Percentiles rank a stretch among this genome's conserved stretches.
Conservation (phyloP, 2,329 filamentous ascomycete species). For the Penicillium sp. region DNA sequence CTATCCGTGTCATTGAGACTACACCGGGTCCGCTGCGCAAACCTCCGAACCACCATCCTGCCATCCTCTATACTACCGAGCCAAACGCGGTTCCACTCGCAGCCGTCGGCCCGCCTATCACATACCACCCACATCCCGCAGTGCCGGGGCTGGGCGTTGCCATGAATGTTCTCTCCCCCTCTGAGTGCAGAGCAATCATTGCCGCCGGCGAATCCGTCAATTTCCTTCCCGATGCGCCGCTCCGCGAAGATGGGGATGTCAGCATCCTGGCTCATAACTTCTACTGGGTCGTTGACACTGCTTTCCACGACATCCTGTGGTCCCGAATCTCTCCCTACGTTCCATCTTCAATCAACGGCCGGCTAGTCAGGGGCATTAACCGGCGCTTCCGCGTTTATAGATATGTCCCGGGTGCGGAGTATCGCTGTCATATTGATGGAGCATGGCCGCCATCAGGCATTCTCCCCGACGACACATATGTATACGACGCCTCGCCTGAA, state of each 20-base stretch:
- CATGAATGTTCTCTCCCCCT: conserved; percentile 61
- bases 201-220: conserved; percentile 66
- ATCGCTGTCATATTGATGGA: conserved; percentile 71
- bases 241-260: conserved; percentile 66
- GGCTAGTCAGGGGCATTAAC: conserved; percentile 65
- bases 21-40: conserved; percentile 64
- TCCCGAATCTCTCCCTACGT: conserved; percentile 62
- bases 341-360: conserved; percentile 59
- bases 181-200: conserved; percentile 69
- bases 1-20: conserved; percentile 64
- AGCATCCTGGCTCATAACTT: conserved; percentile 73
- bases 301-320: conserved; percentile 68
- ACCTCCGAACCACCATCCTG: conserved; percentile 69
- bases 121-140: conserved; percentile 62
- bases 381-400: conserved; percentile 72
- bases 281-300: conserved; percentile 69
- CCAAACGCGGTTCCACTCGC: conserved; percentile 61
- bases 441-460: conserved; percentile 74
- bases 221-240: conserved; percentile 69
- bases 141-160: conserved; percentile 66
- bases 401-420: conserved; percentile 73
- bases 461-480: conserved; percentile 59
- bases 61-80: conserved; percentile 65
- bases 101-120: conserved; percentile 50
- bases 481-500: conserved; percentile 67